Base-by-base conservation (phyloP, 1,139 yeast species). In the Candida sp. region DNA sequence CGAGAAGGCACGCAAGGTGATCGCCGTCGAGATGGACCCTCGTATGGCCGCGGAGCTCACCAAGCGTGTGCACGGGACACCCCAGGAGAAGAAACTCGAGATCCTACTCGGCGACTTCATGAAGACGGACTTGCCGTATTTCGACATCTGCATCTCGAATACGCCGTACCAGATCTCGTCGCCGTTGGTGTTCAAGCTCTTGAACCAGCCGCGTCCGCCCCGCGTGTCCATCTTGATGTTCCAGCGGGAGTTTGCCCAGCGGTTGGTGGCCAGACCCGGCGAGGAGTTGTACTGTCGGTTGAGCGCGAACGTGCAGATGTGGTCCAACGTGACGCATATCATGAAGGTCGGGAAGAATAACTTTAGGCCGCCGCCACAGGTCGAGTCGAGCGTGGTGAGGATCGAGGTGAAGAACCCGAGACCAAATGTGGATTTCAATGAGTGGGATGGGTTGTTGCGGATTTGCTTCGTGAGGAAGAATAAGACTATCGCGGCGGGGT, bases 1-100 rank as follows among this genome's bases (percentile, higher is more conserved):
- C 49, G 98, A 94, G 61, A 89, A 92, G 67, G 98, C 98, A 1
- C 80, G 91, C 49, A 90, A 88, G 62, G 98, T 94, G 12, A 83
- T 90, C 49, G 99, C 99, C 0, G 96, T 90, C 49, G 99, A 94
- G 75, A 93, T 93, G 94, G 99, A 94, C 72, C 98, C 99, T 26
- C 81, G 98, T 73, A 94, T 94, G 99, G 99, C 98, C 3, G 98
- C 98, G 0, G 99, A 94, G 70, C 79, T 94, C 63, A 91, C 98
- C 23, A 94, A 94, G 69, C 88, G 99, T 77, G 98, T 96, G 27
- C 98, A 92, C 64, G 98, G 98, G 11, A 93, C 96, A 31, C 96
- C 98, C 2, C 88, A 83, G 52, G 96, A 93, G 68, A 91, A 90
- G 72, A 91, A 92, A 67, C 77, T 94, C 51, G 99, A 94, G 58